These are phyloP conservation scores for Turritis glabra DNA, from an alignment of 345 rosid genomes.

Conservation along the genomic window DNA sequence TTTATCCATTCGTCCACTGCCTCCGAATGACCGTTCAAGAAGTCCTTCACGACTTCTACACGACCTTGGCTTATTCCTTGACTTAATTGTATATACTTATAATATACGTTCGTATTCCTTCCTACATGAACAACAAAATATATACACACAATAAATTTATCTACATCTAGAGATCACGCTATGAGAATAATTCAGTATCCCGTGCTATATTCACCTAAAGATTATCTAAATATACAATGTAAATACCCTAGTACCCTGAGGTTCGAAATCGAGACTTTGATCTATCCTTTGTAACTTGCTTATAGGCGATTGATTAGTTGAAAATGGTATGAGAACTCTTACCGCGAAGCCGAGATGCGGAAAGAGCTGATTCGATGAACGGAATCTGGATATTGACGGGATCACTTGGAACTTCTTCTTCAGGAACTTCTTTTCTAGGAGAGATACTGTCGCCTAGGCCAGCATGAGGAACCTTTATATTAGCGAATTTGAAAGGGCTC, in stretches of 20 bases:
- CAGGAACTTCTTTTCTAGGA: conserved; percentile 20
- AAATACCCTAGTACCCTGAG: neutral
- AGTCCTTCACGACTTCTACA: conserved; percentile 21
- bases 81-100: conserved; percentile 24
- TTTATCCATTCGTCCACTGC: conserved; percentile 31
- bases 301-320: neutral
- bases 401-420: conserved; percentile 14
- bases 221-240: neutral
- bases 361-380: conserved; percentile 5
- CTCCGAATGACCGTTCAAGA: conserved; percentile 20
- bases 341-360: conserved; percentile 23
- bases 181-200: neutral
- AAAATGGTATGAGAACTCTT: neutral
- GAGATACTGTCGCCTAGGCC: conserved; percentile 17
- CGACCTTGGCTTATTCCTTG: conserved; percentile 36
- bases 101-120: conserved; percentile 25
- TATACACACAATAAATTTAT: neutral
- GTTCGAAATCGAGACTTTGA: neutral
- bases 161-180: neutral
- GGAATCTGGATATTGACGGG: conserved; percentile 9
- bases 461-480: conserved; percentile 29
- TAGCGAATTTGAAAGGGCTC: conserved; percentile 34
- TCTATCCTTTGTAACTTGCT: neutral
- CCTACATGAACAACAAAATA: conserved; percentile 19
- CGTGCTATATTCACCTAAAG: neutral